Conservation (phyloP, 768 basidiomycete species). For the Termitomyces eurrhizus region DNA sequence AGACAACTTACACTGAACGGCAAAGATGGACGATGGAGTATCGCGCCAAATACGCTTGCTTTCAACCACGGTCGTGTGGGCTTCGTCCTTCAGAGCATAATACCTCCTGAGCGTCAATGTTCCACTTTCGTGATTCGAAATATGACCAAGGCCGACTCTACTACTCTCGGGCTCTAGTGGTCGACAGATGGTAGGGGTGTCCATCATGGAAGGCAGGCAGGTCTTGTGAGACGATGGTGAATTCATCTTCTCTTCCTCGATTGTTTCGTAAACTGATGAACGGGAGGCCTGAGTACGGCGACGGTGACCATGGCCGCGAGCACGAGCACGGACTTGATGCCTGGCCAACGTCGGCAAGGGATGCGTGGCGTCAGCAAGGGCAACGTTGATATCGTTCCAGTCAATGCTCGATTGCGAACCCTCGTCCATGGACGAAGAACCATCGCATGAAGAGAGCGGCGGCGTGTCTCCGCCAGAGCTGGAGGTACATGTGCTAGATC, state of each 20-base stretch:
- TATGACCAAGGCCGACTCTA: conserved; percentile 33
- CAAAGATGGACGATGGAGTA: conserved; percentile 70
- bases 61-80: conserved; percentile 58
- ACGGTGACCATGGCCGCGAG: conserved; percentile 65
- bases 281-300: conserved; percentile 66
- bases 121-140: conserved; percentile 71
- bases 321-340: conserved; percentile 43
- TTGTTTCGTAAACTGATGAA: conserved; percentile 74
- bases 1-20: conserved; percentile 59
- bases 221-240: conserved; percentile 22
- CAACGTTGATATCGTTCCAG: conserved; percentile 51
- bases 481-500: conserved; percentile 66
- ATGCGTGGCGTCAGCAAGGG: conserved; percentile 53
- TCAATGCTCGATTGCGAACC: conserved; percentile 81
- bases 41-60: conserved; percentile 65
- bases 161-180: conserved; percentile 52
- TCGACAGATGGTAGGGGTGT: conserved; percentile 32
- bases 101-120: conserved; percentile 62
- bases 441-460: conserved; percentile 65
- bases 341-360: conserved; percentile 42
- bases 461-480: conserved; percentile 71
- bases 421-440: conserved; percentile 57
- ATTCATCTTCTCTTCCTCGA: conserved; percentile 61
- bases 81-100: conserved; percentile 68
- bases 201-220: conserved; percentile 25